Percentiles rank a stretch among this genome's conserved stretches.
These are phyloP conservation scores for Saccharomycopsis oosterbeekiorum DNA, from an alignment of 805 yeast species.

Conservation along the genomic window DNA sequence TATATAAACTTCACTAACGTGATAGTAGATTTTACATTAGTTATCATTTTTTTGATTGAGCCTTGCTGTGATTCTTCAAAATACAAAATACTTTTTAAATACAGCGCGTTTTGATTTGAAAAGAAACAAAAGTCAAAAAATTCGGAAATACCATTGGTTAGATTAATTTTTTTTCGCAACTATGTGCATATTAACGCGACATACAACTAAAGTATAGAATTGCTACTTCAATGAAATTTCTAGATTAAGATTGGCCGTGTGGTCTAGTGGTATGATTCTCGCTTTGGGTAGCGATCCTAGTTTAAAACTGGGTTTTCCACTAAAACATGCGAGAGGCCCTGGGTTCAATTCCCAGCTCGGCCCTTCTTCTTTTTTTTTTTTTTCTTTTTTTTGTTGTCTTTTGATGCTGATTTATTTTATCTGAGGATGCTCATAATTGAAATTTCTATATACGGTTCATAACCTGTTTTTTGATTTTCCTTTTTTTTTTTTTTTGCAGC, in stretches of 20 bases:
- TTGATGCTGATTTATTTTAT: too few relatives aligned
- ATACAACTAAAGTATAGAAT: not conserved
- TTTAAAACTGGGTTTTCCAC: not conserved
- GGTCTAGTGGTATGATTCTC: conserved; percentile 52
- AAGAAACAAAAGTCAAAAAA: too few relatives aligned
- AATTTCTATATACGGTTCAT: too few relatives aligned
- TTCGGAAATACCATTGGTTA: too few relatives aligned
- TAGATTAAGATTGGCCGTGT: conserved; percentile 26
- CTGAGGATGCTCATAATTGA: not conserved
- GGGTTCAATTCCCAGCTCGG: conserved; percentile 21
- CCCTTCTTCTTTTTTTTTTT: conserved; percentile 14
- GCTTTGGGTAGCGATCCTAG: conserved; percentile 33
- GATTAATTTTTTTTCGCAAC: too few relatives aligned
- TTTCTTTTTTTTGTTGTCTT: not conserved
- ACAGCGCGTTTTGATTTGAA: too few relatives aligned
- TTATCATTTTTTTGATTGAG: not conserved
- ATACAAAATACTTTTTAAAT: too few relatives aligned
- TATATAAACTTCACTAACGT: too few relatives aligned
- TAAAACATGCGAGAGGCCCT: conserved; percentile 19
- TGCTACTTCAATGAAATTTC: not conserved
- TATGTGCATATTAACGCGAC: too few relatives aligned
- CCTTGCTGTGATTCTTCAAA: too few relatives aligned
- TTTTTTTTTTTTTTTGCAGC: not conserved
- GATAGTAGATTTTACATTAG: not conserved
- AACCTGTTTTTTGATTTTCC: not conserved